Base-by-base conservation (phyloP, 805 yeast species). In the Scheffersomyces stipitis region DNA sequence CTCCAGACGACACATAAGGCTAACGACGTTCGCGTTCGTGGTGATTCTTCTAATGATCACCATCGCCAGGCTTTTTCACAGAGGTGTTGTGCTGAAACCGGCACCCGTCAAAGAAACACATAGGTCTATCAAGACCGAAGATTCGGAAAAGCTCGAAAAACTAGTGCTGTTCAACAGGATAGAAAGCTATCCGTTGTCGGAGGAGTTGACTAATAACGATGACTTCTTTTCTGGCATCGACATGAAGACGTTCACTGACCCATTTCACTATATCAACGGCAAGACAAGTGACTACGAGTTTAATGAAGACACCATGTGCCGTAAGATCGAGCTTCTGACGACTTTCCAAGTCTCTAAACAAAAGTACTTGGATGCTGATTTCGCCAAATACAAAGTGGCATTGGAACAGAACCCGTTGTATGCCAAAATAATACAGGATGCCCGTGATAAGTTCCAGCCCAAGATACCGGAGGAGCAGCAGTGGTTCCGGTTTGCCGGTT, bases 401-500 rank as follows among this genome's bases (percentile, higher is more conserved):
- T 27, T 44, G 14, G 28, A 28, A 10, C n/a, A 34, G 8, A 33
- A 32, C 20, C 37, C 32, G 12, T 33, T 37, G 10, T 54, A 49
- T 34, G 17, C 30, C 13, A 34, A 50, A 16, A 17, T 54, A 15
- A 28, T 58, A 3, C 26, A 44, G 10, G 27, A 44, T 14, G 58
- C 54, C 5, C 28, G 36, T 10, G 31, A 41, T 9, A 32, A 30
- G 15, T 49, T 52, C 34, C 38, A 53, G 26, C 48, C 62, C 4
- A 45, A 39, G 4, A 44, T 56, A 14, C 57, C 60, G 1, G 41
- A 36, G 30, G 36, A 41, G 16, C 23, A 40, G 7, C 41, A 38
- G 22, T 55, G 58, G 58, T 51, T 49, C 36, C 30, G 48, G 24
- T 38, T 52, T 44, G 41, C 50, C n/a, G 52, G 57, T 15, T 48